Percentiles rank a stretch among this genome's conserved stretches.
Conservation (phyloP, 345 rosid genomes). For the Rhizophora mangle region DNA sequence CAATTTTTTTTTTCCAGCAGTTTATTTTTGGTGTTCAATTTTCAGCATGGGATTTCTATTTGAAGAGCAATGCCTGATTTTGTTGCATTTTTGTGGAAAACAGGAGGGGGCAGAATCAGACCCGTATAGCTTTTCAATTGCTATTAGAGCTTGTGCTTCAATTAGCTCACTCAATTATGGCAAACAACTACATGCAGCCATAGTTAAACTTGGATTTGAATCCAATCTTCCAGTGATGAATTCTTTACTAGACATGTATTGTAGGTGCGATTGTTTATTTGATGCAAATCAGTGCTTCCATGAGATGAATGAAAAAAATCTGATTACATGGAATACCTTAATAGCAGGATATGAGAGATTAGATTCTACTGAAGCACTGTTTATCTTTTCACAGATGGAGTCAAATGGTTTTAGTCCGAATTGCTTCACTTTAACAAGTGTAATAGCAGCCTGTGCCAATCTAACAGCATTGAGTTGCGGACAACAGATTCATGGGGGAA, state of each 20-base stretch:
- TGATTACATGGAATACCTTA: conserved; percentile 84
- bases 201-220: conserved; percentile 53
- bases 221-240: conserved; percentile 77
- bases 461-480: conserved; percentile 64
- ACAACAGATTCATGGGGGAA: conserved; percentile 79
- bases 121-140: conserved; percentile 71
- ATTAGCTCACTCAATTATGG: conserved; percentile 55
- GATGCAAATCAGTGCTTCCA: conserved; percentile 61
- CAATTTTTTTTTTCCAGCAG: not conserved
- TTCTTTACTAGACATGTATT: conserved; percentile 85
- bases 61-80: not conserved
- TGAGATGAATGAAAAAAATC: conserved; percentile 65
- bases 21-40: not conserved
- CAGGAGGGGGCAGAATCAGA: conserved; percentile 63
- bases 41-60: not conserved
- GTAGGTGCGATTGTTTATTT: conserved; percentile 59
- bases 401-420: conserved; percentile 63
- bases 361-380: conserved; percentile 50
- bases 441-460: conserved; percentile 72
- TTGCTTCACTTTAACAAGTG: conserved; percentile 70
- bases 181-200: conserved; percentile 58
- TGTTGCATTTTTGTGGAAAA: conserved; percentile 19
- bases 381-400: conserved; percentile 61
- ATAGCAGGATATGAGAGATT: conserved; percentile 68
- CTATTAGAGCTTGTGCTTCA: conserved; percentile 77